Percentiles rank a stretch among this genome's conserved stretches.
Conservation (phyloP, 2,329 filamentous ascomycete genomes). For the Fragosphaeria purpurea region DNA sequence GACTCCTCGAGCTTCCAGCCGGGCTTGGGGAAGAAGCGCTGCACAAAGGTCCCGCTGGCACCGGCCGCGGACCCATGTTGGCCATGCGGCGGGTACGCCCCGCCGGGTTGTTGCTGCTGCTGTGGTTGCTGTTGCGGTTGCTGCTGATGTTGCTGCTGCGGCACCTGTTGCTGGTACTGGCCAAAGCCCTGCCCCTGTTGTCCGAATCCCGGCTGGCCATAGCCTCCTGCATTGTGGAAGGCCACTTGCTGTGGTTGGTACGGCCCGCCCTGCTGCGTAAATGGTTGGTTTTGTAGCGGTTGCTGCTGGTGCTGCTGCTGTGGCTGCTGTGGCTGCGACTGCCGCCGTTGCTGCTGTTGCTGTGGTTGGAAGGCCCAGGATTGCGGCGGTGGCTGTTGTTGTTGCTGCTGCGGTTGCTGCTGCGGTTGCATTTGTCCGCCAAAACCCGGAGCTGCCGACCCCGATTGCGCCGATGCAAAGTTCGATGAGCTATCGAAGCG, state of each 20-base stretch:
- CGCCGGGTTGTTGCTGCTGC: neutral
- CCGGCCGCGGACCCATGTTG: neutral
- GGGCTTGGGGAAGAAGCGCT: constrained; percentile 31
- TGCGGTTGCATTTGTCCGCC: neutral
- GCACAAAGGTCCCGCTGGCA: constrained; percentile 24
- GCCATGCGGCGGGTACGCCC: neutral
- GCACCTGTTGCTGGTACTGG: neutral
- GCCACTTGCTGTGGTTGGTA: neutral
- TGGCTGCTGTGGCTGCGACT: constrained; percentile 1
- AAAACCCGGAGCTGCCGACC: neutral
- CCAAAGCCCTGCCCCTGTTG: neutral
- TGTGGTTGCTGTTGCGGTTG: neutral
- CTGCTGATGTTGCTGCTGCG: neutral
- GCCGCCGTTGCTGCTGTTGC: constrained; percentile 6
- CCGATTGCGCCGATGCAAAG: neutral
- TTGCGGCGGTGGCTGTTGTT: too few relatives aligned
- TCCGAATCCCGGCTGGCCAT: neutral
- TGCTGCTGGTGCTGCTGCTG: neutral
- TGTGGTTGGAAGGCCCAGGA: neutral
- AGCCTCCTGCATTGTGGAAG: neutral
- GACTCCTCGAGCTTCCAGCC: constrained; percentile 48
- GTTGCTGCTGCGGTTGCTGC: neutral
- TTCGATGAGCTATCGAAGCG: neutral
- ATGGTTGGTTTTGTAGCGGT: constrained; percentile 2
- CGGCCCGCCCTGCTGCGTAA: neutral